Conservation (phyloP, 2,329 filamentous ascomycete genomes). For the Calycina herbarum region DNA sequence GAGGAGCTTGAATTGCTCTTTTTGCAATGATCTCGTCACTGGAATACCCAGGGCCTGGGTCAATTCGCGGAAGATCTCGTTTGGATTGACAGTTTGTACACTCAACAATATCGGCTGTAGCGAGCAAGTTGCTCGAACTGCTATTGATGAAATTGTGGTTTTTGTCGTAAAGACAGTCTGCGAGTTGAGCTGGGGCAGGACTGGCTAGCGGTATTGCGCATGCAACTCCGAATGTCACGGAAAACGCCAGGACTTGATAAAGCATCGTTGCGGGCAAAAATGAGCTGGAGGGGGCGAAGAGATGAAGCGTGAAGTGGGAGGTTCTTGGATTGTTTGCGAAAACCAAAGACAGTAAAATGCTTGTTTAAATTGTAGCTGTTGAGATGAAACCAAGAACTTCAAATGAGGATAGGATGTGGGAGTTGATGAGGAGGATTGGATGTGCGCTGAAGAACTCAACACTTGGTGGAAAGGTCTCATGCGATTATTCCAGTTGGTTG, state of each 20-base stretch:
- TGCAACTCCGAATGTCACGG: neutral
- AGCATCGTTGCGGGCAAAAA: neutral
- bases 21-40: neutral
- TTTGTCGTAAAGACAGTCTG: conserved; percentile 9
- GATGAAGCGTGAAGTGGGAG: too few species aligned
- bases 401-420: too few species aligned
- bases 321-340: too few species aligned
- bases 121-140: neutral
- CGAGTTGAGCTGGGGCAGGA: conserved; percentile 7
- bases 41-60: neutral
- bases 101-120: neutral
- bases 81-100: neutral
- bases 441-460: neutral
- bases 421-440: neutral
- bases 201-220: neutral
- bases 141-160: conserved; percentile 6
- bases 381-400: too few species aligned
- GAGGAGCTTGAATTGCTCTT: neutral
- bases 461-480: neutral
- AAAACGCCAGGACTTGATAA: neutral
- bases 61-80: conserved; percentile 6
- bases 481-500: too few species aligned
- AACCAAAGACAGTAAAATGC: too few species aligned
- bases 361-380: too few species aligned
- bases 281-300: neutral